A percentile compares a stretch with the other conserved stretches of the same genome.
phyloP scores from a whole-genome alignment of 805 yeast genomes.

The Metschnikowia anglica region DNA sequence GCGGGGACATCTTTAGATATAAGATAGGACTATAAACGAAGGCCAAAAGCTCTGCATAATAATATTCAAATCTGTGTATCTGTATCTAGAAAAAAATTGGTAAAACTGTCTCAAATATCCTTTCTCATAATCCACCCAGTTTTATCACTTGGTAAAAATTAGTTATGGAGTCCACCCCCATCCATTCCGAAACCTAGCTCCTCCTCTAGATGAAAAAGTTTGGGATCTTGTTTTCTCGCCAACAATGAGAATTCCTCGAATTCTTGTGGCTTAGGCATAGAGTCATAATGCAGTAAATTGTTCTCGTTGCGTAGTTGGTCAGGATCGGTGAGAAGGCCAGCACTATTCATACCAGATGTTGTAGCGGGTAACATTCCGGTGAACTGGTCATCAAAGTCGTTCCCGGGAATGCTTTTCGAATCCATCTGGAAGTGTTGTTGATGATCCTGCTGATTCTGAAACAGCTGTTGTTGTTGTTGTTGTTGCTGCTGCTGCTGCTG shows the following conservation, averaged over 20 bases:
- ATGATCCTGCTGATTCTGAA: conserved; percentile 2
- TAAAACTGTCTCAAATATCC: too few species aligned
- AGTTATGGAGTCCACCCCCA: conserved; percentile 24
- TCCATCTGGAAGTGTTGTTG: conserved; percentile 4
- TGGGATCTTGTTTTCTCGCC: conserved; percentile 22
- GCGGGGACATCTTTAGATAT: conserved; percentile 42
- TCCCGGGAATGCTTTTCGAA: conserved; percentile 5
- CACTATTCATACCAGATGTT: conserved; percentile 18
- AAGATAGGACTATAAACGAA: conserved; percentile 13
- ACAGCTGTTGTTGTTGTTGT: conserved; percentile 9
- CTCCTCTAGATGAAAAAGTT: conserved; percentile 41
- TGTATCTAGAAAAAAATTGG: too few species aligned
- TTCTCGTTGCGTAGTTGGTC: conserved; percentile 21
- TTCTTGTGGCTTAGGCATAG: conserved; percentile 46
- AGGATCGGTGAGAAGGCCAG: conserved; percentile 27
- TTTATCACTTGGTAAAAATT: too few species aligned
- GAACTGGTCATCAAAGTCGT: conserved; percentile 9
- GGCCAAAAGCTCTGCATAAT: too few species aligned
- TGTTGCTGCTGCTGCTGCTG: conserved; percentile 11
- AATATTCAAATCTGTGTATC: too few species aligned
- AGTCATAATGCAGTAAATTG: conserved; percentile 32
- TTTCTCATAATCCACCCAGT: too few species aligned
- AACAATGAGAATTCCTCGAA: conserved; percentile 36
- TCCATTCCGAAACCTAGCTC: conserved; percentile 47
- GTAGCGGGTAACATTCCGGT: conserved; percentile 17